phyloP scores from a whole-genome alignment of 78 protist species.

The Dictyostelium firmibasis region DNA sequence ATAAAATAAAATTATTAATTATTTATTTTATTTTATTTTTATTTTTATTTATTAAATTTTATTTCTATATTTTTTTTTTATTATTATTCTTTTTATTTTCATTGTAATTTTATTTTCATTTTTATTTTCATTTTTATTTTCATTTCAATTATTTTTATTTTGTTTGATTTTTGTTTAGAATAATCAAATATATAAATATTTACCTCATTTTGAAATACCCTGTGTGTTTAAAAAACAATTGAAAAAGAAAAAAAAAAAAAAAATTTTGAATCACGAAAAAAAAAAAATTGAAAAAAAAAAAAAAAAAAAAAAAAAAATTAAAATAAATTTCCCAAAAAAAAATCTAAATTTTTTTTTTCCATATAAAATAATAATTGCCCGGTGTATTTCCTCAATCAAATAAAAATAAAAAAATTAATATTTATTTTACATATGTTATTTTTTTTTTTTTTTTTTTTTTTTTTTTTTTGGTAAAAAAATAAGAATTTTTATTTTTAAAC shows the following conservation, averaged over 20 bases:
- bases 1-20: neutral
- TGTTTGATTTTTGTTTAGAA: neutral
- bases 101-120: neutral
- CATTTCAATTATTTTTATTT: neutral
- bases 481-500: no score
- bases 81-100: neutral
- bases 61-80: neutral
- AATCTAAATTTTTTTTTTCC: neutral
- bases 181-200: neutral
- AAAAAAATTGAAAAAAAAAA: neutral
- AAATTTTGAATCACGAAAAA: neutral
- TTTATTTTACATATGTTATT: no score
- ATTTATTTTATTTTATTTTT: neutral
- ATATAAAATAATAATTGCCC: neutral
- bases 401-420: no score
- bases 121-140: neutral
- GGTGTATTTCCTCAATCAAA: neutral
- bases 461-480: no score
- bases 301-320: no score
- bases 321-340: neutral
- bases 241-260: neutral
- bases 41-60: neutral
- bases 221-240: neutral
- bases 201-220: conserved; percentile 5
- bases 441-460: no score